Percentiles rank a stretch among this genome's conserved stretches.
These are phyloP conservation scores for Wickerhamiella infanticola DNA, from an alignment of 1,139 yeast genomes.

Conservation along the genomic window DNA sequence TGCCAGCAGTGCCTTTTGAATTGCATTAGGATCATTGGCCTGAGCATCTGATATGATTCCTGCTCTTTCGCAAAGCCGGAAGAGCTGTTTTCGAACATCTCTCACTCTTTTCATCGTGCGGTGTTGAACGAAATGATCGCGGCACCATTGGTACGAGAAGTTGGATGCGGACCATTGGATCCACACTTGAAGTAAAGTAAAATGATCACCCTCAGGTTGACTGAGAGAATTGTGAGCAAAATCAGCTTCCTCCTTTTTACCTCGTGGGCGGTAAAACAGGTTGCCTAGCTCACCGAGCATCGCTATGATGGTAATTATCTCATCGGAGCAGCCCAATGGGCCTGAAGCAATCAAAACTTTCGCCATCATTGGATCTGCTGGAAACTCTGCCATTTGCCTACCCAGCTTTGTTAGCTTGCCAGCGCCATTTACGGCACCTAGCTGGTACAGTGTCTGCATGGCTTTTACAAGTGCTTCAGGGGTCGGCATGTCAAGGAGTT, in stretches of 20 bases:
- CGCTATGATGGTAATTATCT: constrained; percentile 55
- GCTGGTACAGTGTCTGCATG: constrained; percentile 59
- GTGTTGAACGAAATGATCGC: constrained; percentile 65
- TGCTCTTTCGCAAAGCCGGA: constrained; percentile 42
- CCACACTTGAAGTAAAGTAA: constrained; percentile 60
- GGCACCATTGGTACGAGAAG: constrained; percentile 71
- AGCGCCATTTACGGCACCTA: constrained; percentile 74
- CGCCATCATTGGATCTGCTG: constrained; percentile 81
- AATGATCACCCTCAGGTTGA: constrained; percentile 59
- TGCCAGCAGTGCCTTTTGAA: constrained; percentile 55
- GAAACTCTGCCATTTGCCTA: constrained; percentile 79
- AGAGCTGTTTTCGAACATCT: constrained; percentile 59
- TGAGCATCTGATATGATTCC: constrained; percentile 29
- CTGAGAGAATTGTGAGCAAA: constrained; percentile 41
- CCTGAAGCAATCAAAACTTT: constrained; percentile 54
- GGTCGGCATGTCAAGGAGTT: constrained; percentile 78
- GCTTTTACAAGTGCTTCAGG: constrained; percentile 58
- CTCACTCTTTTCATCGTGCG: constrained; percentile 55
- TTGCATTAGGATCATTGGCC: constrained; percentile 17
- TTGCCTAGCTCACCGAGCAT: constrained; percentile 73
- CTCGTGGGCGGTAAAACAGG: constrained; percentile 60
- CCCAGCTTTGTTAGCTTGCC: constrained; percentile 74
- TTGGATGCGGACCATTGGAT: constrained; percentile 60
- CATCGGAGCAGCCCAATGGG: constrained; percentile 42
- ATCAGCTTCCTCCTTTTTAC: constrained; percentile 50